Evolutionary conservation across 371 early-diverging fungal species (phyloP).

Genomic region (Saksenaea vasiformis): DNA sequence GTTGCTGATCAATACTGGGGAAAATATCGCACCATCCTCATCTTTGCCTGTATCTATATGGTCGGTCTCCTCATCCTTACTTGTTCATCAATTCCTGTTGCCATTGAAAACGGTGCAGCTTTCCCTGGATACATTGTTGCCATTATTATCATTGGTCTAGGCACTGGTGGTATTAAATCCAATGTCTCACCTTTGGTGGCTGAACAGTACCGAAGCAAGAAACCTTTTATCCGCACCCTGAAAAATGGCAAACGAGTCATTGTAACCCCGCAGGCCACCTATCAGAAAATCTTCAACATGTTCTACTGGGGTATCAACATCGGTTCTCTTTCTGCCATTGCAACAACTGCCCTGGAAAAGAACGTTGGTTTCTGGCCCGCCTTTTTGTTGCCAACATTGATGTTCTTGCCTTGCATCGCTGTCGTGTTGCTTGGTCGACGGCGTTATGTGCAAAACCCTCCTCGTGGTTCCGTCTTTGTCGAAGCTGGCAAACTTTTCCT

Average conservation of each 20-base stretch:
- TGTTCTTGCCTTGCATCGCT: constrained; percentile 64
- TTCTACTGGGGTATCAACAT: constrained; percentile 88
- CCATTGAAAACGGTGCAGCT: constrained; percentile 55
- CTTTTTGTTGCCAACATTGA: constrained; percentile 65
- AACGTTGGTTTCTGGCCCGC: constrained; percentile 68
- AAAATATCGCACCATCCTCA: constrained; percentile 77
- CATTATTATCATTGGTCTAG: constrained; percentile 68
- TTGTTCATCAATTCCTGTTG: constrained; percentile 58
- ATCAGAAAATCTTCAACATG: constrained; percentile 45
- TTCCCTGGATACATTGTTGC: constrained; percentile 69
- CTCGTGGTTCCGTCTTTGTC: constrained; percentile 55
- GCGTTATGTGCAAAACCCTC: constrained; percentile 58
- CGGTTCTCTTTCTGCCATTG: constrained; percentile 69
- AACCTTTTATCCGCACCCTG: constrained; percentile 29
- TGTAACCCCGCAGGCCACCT: constrained; percentile 54
- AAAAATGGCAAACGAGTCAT: constrained; percentile 42
- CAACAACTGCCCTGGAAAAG: constrained; percentile 59
- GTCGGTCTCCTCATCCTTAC: constrained; percentile 68
- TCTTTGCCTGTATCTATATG: constrained; percentile 67
- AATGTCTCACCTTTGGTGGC: constrained; percentile 55
- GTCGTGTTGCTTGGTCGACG: constrained; percentile 60
- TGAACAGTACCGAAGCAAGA: constrained; percentile 44
- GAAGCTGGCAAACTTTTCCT: constrained; percentile 32
- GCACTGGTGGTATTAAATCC: constrained; percentile 55
- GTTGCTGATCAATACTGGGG: constrained; percentile 83